Conservation (phyloP, 306 rosid species). For the Medicago lupulina region DNA sequence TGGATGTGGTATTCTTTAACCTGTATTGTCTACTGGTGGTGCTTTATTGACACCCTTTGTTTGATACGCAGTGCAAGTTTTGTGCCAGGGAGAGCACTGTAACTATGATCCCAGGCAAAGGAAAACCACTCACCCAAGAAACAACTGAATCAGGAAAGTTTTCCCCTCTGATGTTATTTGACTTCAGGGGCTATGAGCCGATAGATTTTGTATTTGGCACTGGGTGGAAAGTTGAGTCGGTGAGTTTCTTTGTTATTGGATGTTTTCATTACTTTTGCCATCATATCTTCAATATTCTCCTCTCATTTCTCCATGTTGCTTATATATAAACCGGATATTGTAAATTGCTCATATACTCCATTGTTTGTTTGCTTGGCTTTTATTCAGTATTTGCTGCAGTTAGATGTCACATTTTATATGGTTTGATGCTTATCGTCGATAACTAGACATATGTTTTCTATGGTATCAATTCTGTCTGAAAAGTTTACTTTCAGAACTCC, state of each 20-base stretch:
- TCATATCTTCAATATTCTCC: slow-evolving; percentile 8
- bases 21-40: slow-evolving; percentile 32
- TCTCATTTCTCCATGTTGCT: slow-evolving; percentile 32
- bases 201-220: slow-evolving; percentile 56
- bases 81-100: slow-evolving; percentile 89
- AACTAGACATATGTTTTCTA: slow-evolving; percentile 12
- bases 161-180: slow-evolving; percentile 78
- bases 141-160: slow-evolving; percentile 63
- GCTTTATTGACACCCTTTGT: slow-evolving; percentile 35
- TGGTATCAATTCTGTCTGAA: background rate
- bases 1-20: slow-evolving; percentile 6
- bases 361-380: slow-evolving; percentile 11
- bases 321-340: slow-evolving; percentile 19
- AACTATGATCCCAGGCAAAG: slow-evolving; percentile 74
- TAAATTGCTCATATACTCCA: slow-evolving; percentile 14
- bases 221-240: slow-evolving; percentile 92
- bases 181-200: slow-evolving; percentile 88
- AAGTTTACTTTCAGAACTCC: slow-evolving; percentile 17
- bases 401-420: slow-evolving; percentile 21
- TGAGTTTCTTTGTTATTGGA: slow-evolving; percentile 53
- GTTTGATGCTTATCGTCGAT: slow-evolving; percentile 28
- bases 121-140: slow-evolving; percentile 66
- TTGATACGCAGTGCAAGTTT: slow-evolving; percentile 77
- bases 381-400: slow-evolving; percentile 3
- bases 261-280: slow-evolving; percentile 18